Base-by-base conservation (phyloP, 1,284 basidiomycete species). In the Kwoniella shivajii region DNA sequence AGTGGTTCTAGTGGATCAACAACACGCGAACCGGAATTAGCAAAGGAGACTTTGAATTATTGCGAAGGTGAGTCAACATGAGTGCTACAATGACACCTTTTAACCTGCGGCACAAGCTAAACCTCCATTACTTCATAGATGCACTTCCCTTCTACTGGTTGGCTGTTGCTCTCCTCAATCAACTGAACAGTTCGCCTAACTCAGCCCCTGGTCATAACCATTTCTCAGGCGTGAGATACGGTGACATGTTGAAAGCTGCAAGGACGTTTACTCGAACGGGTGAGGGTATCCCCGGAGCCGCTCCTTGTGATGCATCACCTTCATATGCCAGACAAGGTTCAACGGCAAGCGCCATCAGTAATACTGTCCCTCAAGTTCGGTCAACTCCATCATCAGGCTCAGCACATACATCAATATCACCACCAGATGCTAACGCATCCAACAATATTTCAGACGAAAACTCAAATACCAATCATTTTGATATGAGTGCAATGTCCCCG, bases 121-220 rank as follows among this genome's bases (percentile, higher is more conserved):
- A 9, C 24, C 9, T 18, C 18, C 43, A 16, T 45, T 18, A 30
- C 31, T 20, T 18, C 7, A 1, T 54, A 71, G 78, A 81, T 62
- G 79, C 78, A 13, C 62, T 80, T 24, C 80, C 80, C 4, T 78
- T 76, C 64, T 81, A 75, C 59, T 80, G 77, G 78, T 73, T 80
- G 13, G 73, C 74, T 6, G 71, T 75, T 38, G 73, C 74, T 6
- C 65, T 81, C 33, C 63, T 78, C 24, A 71, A 70, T 44, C 67
- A 73, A 22, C 64, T 79, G 38, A 71, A 69, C 38, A 51, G 44
- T 14, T 61, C 65, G 10, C 56, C 66, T 3, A 43, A 56, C 4
- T 50, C 61, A 18, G 54, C 64, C n/a, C 56, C 65, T 13, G 67
- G 74, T 11, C 60, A 58, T 56, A 76, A 78, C 61, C 51, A 59